Base-by-base conservation (phyloP, 129 eudicot species). In the Apium graveolens region DNA sequence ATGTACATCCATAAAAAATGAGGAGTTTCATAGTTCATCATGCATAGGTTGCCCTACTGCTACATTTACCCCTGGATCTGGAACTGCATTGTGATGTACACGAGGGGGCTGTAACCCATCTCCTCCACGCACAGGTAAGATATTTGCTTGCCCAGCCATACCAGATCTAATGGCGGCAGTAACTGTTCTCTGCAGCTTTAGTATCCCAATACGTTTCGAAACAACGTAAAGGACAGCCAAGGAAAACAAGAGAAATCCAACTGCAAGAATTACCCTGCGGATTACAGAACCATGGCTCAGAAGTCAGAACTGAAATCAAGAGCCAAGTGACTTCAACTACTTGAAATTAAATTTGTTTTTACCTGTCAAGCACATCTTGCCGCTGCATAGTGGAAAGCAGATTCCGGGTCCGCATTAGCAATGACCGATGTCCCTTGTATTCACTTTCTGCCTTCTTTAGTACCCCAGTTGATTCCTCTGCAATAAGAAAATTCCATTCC, bases 401-500 rank as follows among this genome's bases (percentile, higher is more conserved):
- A 89, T 86, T 86, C 37, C 98, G 90, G 27, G 98, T 93, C 45
- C 98, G 90, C 78, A 73, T 78, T 26, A 91, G 89, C 62, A 93
- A 73, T 26, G 98, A 93, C 77, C 90, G 84, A 74, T 93, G 98
- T 38, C 98, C 98, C 78, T 87, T 91, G 85, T 93, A 93, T 84
- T 93, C 98, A 13, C 83, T 89, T 80, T 93, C 98, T 26, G 98
- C 98, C 81, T 89, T 91, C 75, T 76, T 88, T 42, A 93, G 71
- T 76, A 88, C 93, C 81, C 97, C 97, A 20, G 98, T 89, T 49
- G 98, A 93, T 77, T 93, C 98, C 88, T 91, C 97, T 93, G 90
- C 76, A 85, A 35, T 70, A 38, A 66, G 72, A 34, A 78, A 38
- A 20, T 44, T 41, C 18, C 8, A 44, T 2, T 27, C 60, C 9